phyloP scores from a whole-genome alignment of 495 filamentous ascomycete genomes.

The Hypomontagnella monticulosa region DNA sequence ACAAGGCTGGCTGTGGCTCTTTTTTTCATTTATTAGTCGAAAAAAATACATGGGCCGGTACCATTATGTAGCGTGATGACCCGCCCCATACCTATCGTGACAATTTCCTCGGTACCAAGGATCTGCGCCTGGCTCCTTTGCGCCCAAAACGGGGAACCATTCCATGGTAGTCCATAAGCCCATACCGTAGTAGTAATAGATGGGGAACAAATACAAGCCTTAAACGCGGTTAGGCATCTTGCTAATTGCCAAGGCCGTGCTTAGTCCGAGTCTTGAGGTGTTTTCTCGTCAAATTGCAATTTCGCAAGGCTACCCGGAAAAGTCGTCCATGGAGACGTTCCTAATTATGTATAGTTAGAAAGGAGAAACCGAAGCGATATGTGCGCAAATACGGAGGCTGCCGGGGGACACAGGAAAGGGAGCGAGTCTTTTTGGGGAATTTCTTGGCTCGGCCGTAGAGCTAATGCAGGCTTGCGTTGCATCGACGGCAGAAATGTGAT shows the following conservation, averaged over 20 bases:
- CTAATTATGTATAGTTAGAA: not conserved
- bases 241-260: constrained; percentile 19
- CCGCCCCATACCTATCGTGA: constrained; percentile 31
- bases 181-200: not conserved
- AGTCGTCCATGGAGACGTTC: constrained; percentile 16
- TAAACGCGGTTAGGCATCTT: constrained; percentile 21
- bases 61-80: constrained; percentile 8
- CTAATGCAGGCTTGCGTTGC: constrained; percentile 42
- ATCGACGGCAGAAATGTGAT: constrained; percentile 42
- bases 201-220: constrained; percentile 1
- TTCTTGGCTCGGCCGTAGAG: constrained; percentile 26
- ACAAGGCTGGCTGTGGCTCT: not conserved
- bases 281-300: constrained; percentile 26
- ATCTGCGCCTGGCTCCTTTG: constrained; percentile 34
- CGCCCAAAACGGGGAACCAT: constrained; percentile 31
- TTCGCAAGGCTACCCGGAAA: constrained; percentile 18
- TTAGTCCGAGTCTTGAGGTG: constrained; percentile 7
- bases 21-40: not conserved
- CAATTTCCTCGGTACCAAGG: constrained; percentile 28
- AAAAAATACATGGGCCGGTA: constrained; percentile 1
- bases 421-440: not conserved
- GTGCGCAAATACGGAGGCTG: not conserved
- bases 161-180: constrained; percentile 10
- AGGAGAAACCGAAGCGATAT: constrained; percentile 18
- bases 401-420: constrained; percentile 2